Evolutionary conservation across 176 grass and related monocot genomes (phyloP).

Genomic region (Panicum miliaceum): DNA sequence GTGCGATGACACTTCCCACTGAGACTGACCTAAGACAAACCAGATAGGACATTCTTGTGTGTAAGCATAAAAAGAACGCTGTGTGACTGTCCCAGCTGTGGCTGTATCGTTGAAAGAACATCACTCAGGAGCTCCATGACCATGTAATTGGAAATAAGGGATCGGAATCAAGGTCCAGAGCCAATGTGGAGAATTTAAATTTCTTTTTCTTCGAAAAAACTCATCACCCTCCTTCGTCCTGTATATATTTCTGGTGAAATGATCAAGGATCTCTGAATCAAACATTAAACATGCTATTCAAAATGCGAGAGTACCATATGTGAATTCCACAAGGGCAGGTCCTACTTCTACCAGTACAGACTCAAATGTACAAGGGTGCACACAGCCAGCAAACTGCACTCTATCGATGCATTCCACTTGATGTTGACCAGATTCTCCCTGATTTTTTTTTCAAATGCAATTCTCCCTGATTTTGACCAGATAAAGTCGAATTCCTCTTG

Average conservation of each 20-base stretch:
- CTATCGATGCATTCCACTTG: neutral
- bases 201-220: neutral
- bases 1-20: too few species aligned
- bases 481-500: constrained; percentile 7
- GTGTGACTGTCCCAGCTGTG: neutral
- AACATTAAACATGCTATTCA: neutral
- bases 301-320: neutral
- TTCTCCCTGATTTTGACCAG: neutral
- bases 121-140: neutral
- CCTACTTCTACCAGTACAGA: neutral
- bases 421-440: neutral
- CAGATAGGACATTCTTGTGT: neutral
- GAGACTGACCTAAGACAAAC: too few species aligned
- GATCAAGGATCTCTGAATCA: neutral
- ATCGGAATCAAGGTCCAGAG: neutral
- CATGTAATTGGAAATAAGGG: neutral
- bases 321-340: neutral
- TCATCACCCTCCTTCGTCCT: too few species aligned
- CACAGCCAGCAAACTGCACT: neutral
- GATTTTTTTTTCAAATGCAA: neutral
- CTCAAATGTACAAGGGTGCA: neutral
- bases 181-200: neutral
- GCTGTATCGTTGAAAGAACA: neutral
- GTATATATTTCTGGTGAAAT: neutral
- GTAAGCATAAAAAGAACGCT: neutral